Conservation (phyloP, 352 stramenopile genomes). For the Pseudoperonospora humuli region DNA sequence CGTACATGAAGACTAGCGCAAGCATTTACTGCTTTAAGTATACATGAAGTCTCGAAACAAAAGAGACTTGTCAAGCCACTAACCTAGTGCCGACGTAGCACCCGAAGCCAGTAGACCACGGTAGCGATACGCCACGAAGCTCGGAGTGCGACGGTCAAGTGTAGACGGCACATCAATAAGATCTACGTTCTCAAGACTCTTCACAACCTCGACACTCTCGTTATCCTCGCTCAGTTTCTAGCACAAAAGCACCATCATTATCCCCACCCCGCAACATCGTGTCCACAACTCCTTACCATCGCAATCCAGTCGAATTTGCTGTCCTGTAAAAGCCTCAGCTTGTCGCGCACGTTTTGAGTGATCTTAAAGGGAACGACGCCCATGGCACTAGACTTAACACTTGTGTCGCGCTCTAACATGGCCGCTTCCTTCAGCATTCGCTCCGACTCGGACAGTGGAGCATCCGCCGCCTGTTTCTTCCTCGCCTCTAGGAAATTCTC, state of each 20-base stretch:
- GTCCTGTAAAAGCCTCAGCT: constrained; percentile 68
- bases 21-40: too few relatives aligned
- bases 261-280: neutral
- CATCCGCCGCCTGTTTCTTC: constrained; percentile 62
- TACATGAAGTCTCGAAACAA: neutral
- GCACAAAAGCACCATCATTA: constrained; percentile 1
- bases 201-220: constrained; percentile 70
- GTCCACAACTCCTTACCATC: constrained; percentile 36
- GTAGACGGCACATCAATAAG: constrained; percentile 46
- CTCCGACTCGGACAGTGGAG: constrained; percentile 81
- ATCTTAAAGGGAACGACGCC: constrained; percentile 82
- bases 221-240: constrained; percentile 74
- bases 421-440: constrained; percentile 72
- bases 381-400: constrained; percentile 86
- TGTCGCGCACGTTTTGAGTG: constrained; percentile 72
- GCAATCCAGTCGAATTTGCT: constrained; percentile 85
- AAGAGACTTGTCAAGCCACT: constrained; percentile 2
- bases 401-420: constrained; percentile 73
- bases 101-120: constrained; percentile 28
- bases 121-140: constrained; percentile 77
- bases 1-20: constrained; percentile 80
- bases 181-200: constrained; percentile 72
- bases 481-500: constrained; percentile 64
- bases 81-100: constrained; percentile 28
- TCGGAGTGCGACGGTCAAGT: constrained; percentile 58